Percentiles rank a stretch among this genome's conserved stretches.
Conservation (phyloP, 2,329 filamentous ascomycete genomes). For the Phyllachora maydis region DNA sequence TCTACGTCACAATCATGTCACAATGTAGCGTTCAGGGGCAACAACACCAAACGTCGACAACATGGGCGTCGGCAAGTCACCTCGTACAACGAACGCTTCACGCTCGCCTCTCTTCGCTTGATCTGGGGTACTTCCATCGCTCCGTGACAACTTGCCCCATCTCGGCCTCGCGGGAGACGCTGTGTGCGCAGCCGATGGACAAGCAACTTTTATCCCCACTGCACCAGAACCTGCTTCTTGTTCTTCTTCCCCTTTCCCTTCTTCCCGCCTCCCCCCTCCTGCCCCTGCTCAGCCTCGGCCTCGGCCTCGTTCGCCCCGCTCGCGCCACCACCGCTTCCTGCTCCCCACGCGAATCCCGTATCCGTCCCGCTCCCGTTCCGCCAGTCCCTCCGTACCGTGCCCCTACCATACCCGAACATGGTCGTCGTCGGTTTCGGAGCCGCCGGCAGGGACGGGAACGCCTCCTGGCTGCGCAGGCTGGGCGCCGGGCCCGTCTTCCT, state of each 20-base stretch:
- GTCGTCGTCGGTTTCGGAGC: conserved; percentile 49
- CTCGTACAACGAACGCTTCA: too few relatives aligned
- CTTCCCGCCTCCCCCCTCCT: conserved; percentile 13
- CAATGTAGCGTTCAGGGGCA: too few relatives aligned
- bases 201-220: conserved; percentile 39
- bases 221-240: conserved; percentile 39
- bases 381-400: conserved; percentile 32
- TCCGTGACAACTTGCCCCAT: too few relatives aligned
- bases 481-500: conserved; percentile 2
- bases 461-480: conserved; percentile 24
- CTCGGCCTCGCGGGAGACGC: too few relatives aligned
- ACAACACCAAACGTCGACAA: too few relatives aligned
- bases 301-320: conserved; percentile 9
- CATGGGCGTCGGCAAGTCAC: too few relatives aligned
- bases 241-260: conserved; percentile 40
- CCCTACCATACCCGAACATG: conserved; percentile 37
- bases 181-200: too few relatives aligned
- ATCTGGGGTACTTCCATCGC: too few relatives aligned
- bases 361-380: conserved; percentile 18
- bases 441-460: conserved; percentile 66
- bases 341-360: conserved; percentile 34
- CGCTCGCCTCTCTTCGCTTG: too few relatives aligned
- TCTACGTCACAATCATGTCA: too few relatives aligned
- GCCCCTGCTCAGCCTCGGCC: conserved; percentile 9
- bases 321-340: conserved; percentile 7